These are phyloP conservation scores for Taiozyma sp. DNA, from an alignment of 1,139 yeast genomes.

Conservation along the genomic window DNA sequence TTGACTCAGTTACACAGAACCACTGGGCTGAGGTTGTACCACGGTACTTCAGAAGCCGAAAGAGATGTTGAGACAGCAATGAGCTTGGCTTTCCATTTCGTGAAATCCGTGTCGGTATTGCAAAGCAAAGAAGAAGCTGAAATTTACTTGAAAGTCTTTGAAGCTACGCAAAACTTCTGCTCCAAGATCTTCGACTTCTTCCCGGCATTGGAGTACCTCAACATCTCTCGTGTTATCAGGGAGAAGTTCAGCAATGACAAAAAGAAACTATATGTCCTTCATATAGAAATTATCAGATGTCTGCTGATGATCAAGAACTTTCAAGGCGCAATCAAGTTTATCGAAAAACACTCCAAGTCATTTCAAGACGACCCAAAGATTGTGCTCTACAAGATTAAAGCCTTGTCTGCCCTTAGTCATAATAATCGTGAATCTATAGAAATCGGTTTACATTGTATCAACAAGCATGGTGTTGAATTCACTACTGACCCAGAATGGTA, in stretches of 20 bases:
- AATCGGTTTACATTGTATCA: conserved; percentile 33
- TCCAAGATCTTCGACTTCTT: conserved; percentile 13
- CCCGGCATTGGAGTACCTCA: conserved; percentile 14
- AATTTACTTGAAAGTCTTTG: conserved; percentile 10
- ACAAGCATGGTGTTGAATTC: conserved; percentile 28
- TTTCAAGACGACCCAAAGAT: conserved; percentile 13
- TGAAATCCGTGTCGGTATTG: conserved; percentile 9
- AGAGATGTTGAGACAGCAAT: conserved; percentile 7
- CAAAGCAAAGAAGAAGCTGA: conserved; percentile 6
- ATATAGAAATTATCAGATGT: conserved; percentile 13
- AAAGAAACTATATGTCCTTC: conserved; percentile 4
- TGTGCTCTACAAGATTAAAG: conserved; percentile 34
- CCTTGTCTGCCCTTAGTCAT: conserved; percentile 29
- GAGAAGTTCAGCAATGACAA: background rate
- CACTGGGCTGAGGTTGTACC: conserved; percentile 39
- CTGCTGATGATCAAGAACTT: conserved; percentile 9
- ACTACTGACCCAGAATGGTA: conserved; percentile 26
- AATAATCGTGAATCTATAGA: conserved; percentile 30
- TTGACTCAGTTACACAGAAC: conserved; percentile 32
- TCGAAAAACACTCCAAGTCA: conserved; percentile 6
- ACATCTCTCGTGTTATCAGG: conserved; percentile 4
- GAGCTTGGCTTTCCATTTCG: conserved; percentile 16
- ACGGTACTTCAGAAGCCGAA: conserved; percentile 7
- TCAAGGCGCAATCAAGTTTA: conserved; percentile 10
- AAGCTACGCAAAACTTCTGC: conserved; percentile 10